phyloP scores from a whole-genome alignment of 331 rosid genomes.

The Erythrophleum ivorense region DNA sequence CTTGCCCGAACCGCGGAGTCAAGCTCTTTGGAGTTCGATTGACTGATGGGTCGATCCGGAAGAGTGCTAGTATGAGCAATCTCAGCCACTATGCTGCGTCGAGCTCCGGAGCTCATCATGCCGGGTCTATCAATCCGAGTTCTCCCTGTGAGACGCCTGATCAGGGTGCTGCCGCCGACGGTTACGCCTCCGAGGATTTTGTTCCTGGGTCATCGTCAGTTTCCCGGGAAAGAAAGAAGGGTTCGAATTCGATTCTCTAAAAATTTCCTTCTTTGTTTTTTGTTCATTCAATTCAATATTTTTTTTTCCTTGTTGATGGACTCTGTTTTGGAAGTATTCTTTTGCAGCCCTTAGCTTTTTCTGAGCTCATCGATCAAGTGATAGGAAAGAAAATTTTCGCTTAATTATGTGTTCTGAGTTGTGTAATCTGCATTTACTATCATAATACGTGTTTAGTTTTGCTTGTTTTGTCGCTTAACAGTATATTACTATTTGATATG shows the following conservation, averaged over 20 bases:
- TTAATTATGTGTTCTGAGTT: constrained; percentile 16
- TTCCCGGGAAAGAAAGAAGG: constrained; percentile 79
- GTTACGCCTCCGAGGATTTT: constrained; percentile 95
- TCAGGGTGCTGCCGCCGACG: constrained; percentile 73
- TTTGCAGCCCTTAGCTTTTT: background rate
- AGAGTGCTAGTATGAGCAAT: constrained; percentile 98
- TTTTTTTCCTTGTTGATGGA: background rate
- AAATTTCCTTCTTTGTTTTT: background rate
- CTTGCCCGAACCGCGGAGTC: constrained; percentile 98
- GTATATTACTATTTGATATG: background rate
- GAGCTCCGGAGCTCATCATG: constrained; percentile 55
- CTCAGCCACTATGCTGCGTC: constrained; percentile 83
- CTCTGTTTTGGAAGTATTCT: background rate
- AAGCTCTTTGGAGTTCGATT: constrained; percentile 94
- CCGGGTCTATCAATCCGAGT: constrained; percentile 64
- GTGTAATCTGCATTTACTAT: background rate
- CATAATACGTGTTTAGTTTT: background rate
- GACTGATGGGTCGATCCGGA: constrained; percentile 93
- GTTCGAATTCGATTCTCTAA: constrained; percentile 63
- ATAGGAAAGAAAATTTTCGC: background rate
- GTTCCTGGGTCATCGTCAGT: constrained; percentile 92
- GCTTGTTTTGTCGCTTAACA: background rate
- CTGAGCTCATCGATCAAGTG: background rate
- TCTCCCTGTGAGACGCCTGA: constrained; percentile 87
- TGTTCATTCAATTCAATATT: background rate